Evolutionary conservation across 805 yeast genomes (phyloP), one percentile per base, ranked within the genome.

Genomic region (Torulaspora gathmanii): DNA sequence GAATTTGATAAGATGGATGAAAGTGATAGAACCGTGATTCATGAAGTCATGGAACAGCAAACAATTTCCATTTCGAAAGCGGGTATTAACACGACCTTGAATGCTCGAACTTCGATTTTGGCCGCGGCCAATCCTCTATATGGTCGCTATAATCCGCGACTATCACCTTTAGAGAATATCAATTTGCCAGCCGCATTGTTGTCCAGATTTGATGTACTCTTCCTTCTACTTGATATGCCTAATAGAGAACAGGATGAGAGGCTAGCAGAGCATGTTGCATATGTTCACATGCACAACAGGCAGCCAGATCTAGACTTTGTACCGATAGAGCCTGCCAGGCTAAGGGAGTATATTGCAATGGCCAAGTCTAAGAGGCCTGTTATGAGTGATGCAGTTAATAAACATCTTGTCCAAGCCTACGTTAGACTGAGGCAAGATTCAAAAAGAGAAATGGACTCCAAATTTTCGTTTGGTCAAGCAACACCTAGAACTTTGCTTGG

Each of bases 1-100:
- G 99, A 93, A 72, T 93, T 93, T 61, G 99, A 93, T 69, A 93
- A 93, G 71, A 93, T 93, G 99, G 97, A 91, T 64, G 99, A 93
- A 66, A 70, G 77, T 51, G 99, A 93, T 69, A 77, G 99, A 61
- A 93, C 98, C 0, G 98, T 98, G 1, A 93, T 93, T 61, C 98
- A 91, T 68, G 99, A 91, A 73, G 99, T 93, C 27, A 93, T 93
- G 99, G 99, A 93, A 70, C 99, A 93, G 67, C 99, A 93, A 68
- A 93, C 99, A 2, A 93, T 93, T 47, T 86, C 96, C 17, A 93
- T 93, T 47, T 86, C 97, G 34, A 93, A 93, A 68, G 99, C 99
- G 3, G 99, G 99, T 55, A 93, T 93, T 56, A 86, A 93, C 51
- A 93, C 99, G 8, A 87, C 97, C 2, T 73, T 93, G 56, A 93